phyloP scores from a whole-genome alignment of 202 grass and related monocot species.

The Saccharum hybrid region DNA sequence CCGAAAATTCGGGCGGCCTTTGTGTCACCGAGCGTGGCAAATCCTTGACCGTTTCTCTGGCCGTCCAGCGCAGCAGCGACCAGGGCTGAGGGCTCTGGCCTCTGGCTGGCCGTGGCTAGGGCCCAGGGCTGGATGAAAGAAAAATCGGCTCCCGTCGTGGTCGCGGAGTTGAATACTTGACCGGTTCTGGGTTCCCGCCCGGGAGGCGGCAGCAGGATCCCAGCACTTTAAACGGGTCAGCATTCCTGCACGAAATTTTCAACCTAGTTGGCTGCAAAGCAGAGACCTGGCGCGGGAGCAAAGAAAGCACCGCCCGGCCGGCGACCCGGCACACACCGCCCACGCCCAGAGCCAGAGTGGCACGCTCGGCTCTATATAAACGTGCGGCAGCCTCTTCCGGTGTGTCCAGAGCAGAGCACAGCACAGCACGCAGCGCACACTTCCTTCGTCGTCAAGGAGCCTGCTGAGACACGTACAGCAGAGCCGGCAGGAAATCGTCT shows the following conservation, averaged over 20 bases:
- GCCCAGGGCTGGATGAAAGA: not conserved
- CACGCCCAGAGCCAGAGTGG: not conserved
- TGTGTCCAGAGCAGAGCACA: conserved; percentile 7
- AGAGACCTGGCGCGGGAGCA: not conserved
- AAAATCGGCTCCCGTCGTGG: not conserved
- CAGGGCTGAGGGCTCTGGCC: not conserved
- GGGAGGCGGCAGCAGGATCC: not conserved
- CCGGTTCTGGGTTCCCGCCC: conserved; percentile 23
- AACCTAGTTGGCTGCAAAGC: conserved; percentile 18
- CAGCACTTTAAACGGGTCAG: conserved; percentile 28
- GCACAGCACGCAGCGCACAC: not conserved
- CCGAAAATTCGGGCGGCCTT: conserved; percentile 18
- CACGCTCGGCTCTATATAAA: conserved; percentile 38
- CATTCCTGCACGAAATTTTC: conserved; percentile 24
- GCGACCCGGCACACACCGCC: not conserved
- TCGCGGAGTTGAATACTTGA: conserved; percentile 34
- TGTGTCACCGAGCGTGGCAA: not conserved
- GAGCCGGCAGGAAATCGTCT: not conserved
- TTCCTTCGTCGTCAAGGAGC: not conserved
- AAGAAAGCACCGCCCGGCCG: not conserved
- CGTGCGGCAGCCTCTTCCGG: not conserved
- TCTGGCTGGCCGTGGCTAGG: no score
- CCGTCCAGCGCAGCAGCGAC: not conserved
- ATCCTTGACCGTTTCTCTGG: conserved; percentile 21
- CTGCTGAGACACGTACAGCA: not conserved